These are phyloP conservation scores for Trypanosoma cruzi DNA, from an alignment of 208 protist species.

Conservation along the genomic window DNA sequence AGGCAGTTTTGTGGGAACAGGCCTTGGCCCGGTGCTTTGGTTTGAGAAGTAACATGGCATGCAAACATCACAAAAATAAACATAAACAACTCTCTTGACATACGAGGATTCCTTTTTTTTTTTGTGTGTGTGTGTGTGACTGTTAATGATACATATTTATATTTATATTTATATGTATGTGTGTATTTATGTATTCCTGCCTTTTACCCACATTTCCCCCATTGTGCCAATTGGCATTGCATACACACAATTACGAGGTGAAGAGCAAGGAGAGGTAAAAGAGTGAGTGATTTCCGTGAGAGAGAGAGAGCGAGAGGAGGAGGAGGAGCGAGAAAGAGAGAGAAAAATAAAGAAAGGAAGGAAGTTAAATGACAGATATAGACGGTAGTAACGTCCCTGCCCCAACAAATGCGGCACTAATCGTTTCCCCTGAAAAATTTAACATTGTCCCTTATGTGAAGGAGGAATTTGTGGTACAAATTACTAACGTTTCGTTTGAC, in stretches of 20 bases:
- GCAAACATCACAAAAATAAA: neutral
- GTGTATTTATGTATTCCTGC: too few relatives aligned
- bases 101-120: neutral
- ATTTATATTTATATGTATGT: too few relatives aligned
- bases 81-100: neutral
- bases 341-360: constrained; percentile 13
- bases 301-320: too few relatives aligned
- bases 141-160: neutral
- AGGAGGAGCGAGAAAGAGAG: too few relatives aligned
- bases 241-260: too few relatives aligned
- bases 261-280: too few relatives aligned
- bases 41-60: constrained; percentile 39
- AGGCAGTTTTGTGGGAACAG: constrained; percentile 72
- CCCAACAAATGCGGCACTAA: constrained; percentile 2
- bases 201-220: too few relatives aligned
- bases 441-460: constrained; percentile 53
- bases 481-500: constrained; percentile 82
- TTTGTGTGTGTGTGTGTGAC: neutral
- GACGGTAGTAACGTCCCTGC: neutral
- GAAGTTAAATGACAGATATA: neutral
- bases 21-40: constrained; percentile 74
- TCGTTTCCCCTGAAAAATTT: constrained; percentile 42
- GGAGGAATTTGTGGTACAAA: constrained; percentile 67
- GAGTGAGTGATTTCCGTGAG: too few relatives aligned
- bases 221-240: too few relatives aligned